Evolutionary conservation across 192 early-diverging fungal species (phyloP).

Genomic region (Backusella parvicylindrica): DNA sequence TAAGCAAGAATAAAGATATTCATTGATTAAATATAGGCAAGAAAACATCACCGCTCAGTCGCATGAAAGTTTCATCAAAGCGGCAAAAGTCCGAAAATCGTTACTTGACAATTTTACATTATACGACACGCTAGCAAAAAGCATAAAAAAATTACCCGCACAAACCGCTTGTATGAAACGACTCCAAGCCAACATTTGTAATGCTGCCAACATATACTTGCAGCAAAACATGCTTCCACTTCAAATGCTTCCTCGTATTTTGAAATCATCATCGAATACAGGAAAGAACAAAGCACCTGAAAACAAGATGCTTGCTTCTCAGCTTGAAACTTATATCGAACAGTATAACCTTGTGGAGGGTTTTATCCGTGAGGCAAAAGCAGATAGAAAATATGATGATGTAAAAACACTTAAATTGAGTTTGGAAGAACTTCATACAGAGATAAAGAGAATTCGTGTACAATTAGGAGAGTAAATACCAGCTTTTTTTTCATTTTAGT

Average conservation of each 20-base stretch:
- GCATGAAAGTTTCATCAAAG: conserved; percentile 54
- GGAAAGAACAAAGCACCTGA: not conserved
- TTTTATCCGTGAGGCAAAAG: conserved; percentile 62
- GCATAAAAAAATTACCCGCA: conserved; percentile 52
- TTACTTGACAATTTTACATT: conserved; percentile 61
- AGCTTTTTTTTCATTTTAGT: too few relatives aligned
- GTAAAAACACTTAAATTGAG: conserved; percentile 59
- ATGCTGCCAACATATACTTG: conserved; percentile 63
- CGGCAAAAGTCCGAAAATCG: conserved; percentile 59
- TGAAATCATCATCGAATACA: conserved; percentile 31
- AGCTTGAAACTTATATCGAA: conserved; percentile 63
- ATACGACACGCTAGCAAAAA: conserved; percentile 60
- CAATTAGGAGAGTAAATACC: not conserved
- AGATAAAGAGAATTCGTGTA: conserved; percentile 46
- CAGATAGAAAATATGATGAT: conserved; percentile 70
- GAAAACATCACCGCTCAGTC: conserved; percentile 40
- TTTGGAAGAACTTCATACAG: conserved; percentile 58
- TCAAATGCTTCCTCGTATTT: conserved; percentile 60
- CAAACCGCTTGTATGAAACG: conserved; percentile 46
- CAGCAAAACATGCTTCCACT: conserved; percentile 79
- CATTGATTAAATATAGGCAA: conserved; percentile 24
- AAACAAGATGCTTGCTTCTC: conserved; percentile 34
- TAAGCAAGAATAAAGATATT: conserved; percentile 37
- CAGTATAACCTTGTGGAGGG: conserved; percentile 61
- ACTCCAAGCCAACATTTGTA: conserved; percentile 61